Evolutionary conservation across 2,329 filamentous ascomycete genomes (phyloP).

Genomic region (Curvularia hawaiiensis): DNA sequence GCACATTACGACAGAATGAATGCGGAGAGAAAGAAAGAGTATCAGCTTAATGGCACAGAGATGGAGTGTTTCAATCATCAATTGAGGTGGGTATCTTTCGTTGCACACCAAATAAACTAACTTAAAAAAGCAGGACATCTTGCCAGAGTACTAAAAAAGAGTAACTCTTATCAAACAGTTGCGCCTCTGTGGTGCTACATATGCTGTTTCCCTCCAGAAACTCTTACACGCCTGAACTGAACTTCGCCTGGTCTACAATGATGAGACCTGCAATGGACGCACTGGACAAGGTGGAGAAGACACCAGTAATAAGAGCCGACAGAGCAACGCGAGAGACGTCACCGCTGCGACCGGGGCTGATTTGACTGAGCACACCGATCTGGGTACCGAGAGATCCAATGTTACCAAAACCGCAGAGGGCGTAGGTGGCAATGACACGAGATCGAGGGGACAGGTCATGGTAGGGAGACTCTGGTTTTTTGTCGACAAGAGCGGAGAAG

Average conservation of each 20-base stretch:
- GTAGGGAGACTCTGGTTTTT: conserved; percentile 57
- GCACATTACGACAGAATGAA: no score
- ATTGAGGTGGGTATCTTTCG: conserved; percentile 33
- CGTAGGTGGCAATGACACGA: conserved; percentile 82
- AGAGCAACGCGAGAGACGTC: conserved; percentile 78
- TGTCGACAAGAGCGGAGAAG: conserved; percentile 61
- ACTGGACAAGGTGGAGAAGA: conserved; percentile 78
- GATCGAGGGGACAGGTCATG: conserved; percentile 69
- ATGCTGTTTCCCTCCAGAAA: neutral
- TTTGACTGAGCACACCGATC: conserved; percentile 84
- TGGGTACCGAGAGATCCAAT: conserved; percentile 87
- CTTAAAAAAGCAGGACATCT: conserved; percentile 22
- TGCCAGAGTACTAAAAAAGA: conserved; percentile 11
- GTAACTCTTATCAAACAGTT: conserved; percentile 8
- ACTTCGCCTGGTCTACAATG: conserved; percentile 45
- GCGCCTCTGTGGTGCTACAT: neutral
- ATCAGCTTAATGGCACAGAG: no score
- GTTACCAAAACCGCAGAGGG: conserved; percentile 77
- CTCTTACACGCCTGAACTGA: conserved; percentile 29
- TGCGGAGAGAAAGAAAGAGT: no score
- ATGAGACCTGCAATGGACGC: conserved; percentile 66
- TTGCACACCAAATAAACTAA: conserved; percentile 20
- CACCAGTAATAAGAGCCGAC: conserved; percentile 77
- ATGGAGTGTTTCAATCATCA: conserved; percentile 12
- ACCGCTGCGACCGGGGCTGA: conserved; percentile 73